A percentile compares a stretch with the other conserved stretches of the same genome.
phyloP scores from a whole-genome alignment of 78 protist genomes.

The Corallochytrium limacisporum region DNA sequence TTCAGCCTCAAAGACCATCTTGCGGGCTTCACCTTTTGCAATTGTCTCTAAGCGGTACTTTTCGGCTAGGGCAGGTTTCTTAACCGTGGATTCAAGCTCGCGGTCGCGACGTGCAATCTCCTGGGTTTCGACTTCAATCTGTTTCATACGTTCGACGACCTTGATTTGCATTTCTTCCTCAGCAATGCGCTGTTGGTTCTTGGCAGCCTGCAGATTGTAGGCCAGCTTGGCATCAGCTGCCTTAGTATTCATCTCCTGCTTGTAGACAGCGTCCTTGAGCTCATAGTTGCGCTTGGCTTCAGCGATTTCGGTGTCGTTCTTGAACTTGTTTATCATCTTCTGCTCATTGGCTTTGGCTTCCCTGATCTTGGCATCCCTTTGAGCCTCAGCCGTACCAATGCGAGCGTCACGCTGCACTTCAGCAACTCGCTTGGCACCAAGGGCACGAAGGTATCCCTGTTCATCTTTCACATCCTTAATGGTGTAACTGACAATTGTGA shows the following conservation, averaged over 20 bases:
- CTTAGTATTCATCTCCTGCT: background rate
- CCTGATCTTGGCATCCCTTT: background rate
- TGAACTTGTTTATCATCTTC: background rate
- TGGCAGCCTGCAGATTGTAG: background rate
- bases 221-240: conserved; percentile 10
- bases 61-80: background rate
- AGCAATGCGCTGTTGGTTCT: background rate
- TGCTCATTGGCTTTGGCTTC: background rate
- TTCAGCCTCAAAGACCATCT: background rate
- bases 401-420: conserved; percentile 24
- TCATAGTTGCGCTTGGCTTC: background rate
- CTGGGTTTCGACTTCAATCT: background rate
- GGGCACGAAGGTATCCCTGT: conserved; percentile 2
- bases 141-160: background rate
- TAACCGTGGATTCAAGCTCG: background rate
- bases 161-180: conserved; percentile 5
- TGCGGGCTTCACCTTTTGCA: background rate
- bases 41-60: background rate
- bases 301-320: background rate
- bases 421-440: conserved; percentile 16
- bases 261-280: background rate
- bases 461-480: conserved; percentile 10
- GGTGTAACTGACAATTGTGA: conserved; percentile 24
- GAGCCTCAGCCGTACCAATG: conserved; percentile 23
- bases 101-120: background rate